Conservation (phyloP, 2,329 filamentous ascomycete genomes). For the Bipolaris cookei region DNA sequence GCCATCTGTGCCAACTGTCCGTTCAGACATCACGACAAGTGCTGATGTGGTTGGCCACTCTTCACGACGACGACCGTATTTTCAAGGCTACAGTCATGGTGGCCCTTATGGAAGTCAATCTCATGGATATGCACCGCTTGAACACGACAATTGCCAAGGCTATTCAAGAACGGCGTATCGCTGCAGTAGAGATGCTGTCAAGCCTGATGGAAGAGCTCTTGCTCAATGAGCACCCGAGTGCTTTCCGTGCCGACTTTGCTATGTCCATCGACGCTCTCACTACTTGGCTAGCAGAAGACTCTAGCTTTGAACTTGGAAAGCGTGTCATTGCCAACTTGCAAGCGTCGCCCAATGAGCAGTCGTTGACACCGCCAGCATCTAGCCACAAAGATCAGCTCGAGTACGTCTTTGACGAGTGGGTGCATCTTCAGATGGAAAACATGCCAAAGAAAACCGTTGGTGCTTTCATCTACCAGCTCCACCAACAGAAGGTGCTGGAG, state of each 20-base stretch:
- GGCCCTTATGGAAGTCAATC: conserved; percentile 63
- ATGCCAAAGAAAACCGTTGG: conserved; percentile 73
- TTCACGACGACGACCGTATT: conserved; percentile 64
- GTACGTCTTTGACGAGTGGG: conserved; percentile 96
- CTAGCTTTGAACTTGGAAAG: conserved; percentile 68
- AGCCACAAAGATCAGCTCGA: conserved; percentile 83
- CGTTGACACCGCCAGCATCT: conserved; percentile 62
- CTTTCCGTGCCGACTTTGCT: conserved; percentile 84
- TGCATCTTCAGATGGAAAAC: conserved; percentile 78
- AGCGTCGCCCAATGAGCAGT: conserved; percentile 60
- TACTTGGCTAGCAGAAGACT: conserved; percentile 78
- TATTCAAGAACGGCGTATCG: conserved; percentile 71
- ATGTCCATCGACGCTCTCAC: conserved; percentile 81
- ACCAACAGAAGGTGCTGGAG: conserved; percentile 73
- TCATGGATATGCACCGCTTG: conserved; percentile 65
- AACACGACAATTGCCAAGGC: conserved; percentile 73
- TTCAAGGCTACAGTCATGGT: conserved; percentile 68
- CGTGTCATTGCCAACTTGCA: conserved; percentile 73
- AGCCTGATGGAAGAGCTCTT: conserved; percentile 79
- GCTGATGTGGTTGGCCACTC: conserved; percentile 56
- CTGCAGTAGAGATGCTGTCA: conserved; percentile 79
- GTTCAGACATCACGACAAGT: conserved; percentile 62
- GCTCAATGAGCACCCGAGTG: conserved; percentile 76
- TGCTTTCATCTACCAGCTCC: conserved; percentile 84
- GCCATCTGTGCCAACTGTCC: conserved; percentile 68